Conservation (phyloP, 1,284 basidiomycete species). For the Malassezia slooffiae region DNA sequence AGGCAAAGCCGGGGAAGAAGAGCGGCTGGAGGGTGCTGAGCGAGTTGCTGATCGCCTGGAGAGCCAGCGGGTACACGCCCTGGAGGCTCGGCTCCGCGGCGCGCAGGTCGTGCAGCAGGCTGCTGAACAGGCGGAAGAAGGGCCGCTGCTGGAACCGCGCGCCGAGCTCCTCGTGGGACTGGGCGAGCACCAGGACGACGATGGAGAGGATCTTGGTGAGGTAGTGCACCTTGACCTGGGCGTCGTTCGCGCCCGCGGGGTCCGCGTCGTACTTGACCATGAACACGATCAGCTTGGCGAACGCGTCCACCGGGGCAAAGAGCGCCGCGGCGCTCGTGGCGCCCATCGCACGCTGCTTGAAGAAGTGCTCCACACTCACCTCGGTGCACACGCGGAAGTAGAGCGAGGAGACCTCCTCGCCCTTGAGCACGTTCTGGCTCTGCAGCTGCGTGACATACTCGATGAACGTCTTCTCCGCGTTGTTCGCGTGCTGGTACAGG, state of each 20-base stretch:
- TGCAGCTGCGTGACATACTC: constrained; percentile 94
- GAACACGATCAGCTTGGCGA: constrained; percentile 86
- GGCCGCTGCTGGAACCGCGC: constrained; percentile 89
- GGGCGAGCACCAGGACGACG: constrained; percentile 86
- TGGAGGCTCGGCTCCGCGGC: constrained; percentile 68
- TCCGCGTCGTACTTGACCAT: constrained; percentile 99
- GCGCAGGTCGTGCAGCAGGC: constrained; percentile 80
- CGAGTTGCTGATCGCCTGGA: constrained; percentile 79
- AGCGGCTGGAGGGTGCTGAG: constrained; percentile 91
- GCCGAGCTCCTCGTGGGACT: constrained; percentile 87
- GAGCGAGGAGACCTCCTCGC: constrained; percentile 89
- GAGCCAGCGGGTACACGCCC: constrained; percentile 73
- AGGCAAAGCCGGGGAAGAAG: constrained; percentile 94
- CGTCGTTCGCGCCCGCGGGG: constrained; percentile 68
- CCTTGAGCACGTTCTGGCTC: constrained; percentile 88
- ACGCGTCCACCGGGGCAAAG: constrained; percentile 87
- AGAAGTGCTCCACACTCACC: constrained; percentile 80
- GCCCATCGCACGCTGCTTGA: constrained; percentile 68
- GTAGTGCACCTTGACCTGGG: constrained; percentile 90
- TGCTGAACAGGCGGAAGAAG: constrained; percentile 97
- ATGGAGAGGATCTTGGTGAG: constrained; percentile 95
- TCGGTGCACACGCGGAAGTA: constrained; percentile 98
- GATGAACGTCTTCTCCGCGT: constrained; percentile 87
- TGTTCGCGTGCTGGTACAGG: constrained; percentile 79
- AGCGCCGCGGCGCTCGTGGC: constrained; percentile 59